Evolutionary conservation across 1,284 basidiomycete genomes (phyloP), one percentile per base, ranked within the genome.

Genomic region (Tylopilus orsonianus): DNA sequence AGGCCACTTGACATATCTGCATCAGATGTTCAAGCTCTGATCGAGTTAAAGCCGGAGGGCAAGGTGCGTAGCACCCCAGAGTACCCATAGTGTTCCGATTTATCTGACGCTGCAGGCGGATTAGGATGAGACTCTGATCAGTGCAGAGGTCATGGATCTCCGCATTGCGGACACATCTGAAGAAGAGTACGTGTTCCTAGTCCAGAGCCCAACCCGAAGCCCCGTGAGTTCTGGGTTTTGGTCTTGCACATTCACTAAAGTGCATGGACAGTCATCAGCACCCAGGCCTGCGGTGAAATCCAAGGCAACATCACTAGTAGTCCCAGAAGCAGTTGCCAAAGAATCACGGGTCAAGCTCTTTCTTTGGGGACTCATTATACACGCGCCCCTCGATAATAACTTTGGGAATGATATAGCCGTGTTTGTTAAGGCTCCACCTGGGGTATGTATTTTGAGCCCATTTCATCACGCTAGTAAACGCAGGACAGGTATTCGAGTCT

Each of bases 341-440:
- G 92, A 95, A 66, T 91, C 89, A 2, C 75, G 78, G 49, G 66
- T 97, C 48, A 81, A 81, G 49, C 47, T 92, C 13, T 77, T 77
- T 0, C 59, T 93, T 6, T 78, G 74, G 49, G 83, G 83, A 18
- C 79, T 91, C 52, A 89, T 83, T 0, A 78, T 81, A 54, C 81
- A 77, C 46, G 61, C 87, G 5, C 76, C 78, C 22, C 77, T 87
- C 8, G 83, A 94, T 55, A 59, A 85, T 23, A 64, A 67, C 8
- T 90, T 90, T 80, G 66, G 83, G 4, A 58, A 72, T 4, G 88
- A 93, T 54, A 56, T 98, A 7, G 68, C 68, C 4, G 48, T 52
- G 1, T 95, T 96, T 60, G 72, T 77, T 24, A 93, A 93, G 65
- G 82, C 93, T 19, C 96, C 96, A 12, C 89, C 90, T 40, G 94